Percentiles rank a stretch among this genome's conserved stretches.
These are phyloP conservation scores for Chaetomiaceae sp. DNA, from an alignment of 2,329 filamentous ascomycete species.

Conservation along the genomic window DNA sequence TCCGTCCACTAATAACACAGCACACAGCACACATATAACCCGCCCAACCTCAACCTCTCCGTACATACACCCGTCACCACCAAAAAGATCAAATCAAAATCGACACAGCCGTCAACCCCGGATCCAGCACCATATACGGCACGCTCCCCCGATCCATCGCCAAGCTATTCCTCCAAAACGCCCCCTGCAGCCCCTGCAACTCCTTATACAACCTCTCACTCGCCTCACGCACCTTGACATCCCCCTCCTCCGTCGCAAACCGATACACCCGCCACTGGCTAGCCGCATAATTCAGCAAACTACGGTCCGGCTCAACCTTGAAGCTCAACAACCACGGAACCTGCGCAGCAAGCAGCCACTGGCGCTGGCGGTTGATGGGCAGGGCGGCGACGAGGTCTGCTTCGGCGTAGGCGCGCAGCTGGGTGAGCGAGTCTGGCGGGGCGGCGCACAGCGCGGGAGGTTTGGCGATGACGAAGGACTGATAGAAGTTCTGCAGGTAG, in stretches of 20 bases:
- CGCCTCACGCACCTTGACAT: constrained; percentile 24
- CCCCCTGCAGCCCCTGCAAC: constrained; percentile 27
- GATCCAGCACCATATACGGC: constrained; percentile 38
- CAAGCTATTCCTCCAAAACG: constrained; percentile 30
- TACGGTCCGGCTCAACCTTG: constrained; percentile 37
- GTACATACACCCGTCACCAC: too few species aligned
- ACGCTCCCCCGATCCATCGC: constrained; percentile 32
- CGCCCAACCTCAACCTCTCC: too few species aligned
- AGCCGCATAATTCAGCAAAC: constrained; percentile 38
- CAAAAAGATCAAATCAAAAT: constrained; percentile 32
- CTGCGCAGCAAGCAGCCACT: constrained; percentile 44
- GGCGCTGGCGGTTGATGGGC: constrained; percentile 37
- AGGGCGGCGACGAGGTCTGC: constrained; percentile 36
- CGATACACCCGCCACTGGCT: constrained; percentile 32
- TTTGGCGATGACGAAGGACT: constrained; percentile 43
- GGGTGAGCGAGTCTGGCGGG: constrained; percentile 29
- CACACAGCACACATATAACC: too few species aligned
- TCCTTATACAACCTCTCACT: constrained; percentile 29
- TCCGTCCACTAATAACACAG: too few species aligned
- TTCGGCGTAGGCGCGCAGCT: constrained; percentile 32
- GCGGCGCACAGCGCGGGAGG: constrained; percentile 35
- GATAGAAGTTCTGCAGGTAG: constrained; percentile 48
- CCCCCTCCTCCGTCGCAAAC: constrained; percentile 21
- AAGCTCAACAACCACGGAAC: constrained; percentile 43
- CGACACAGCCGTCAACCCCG: constrained; percentile 34